Base-by-base conservation (phyloP, 768 basidiomycete genomes). In the Guyanaporus albipodus region DNA sequence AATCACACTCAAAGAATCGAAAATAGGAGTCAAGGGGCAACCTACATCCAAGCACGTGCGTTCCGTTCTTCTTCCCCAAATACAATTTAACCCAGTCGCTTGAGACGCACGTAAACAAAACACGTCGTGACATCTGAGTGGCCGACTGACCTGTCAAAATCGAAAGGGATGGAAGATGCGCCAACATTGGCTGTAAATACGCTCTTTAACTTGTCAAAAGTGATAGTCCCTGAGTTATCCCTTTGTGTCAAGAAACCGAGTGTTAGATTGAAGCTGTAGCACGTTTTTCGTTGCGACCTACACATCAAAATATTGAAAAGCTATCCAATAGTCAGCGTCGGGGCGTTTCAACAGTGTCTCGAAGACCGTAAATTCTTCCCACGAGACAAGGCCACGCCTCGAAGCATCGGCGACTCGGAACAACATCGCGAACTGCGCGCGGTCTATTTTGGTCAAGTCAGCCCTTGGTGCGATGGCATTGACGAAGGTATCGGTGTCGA, bases 41-140 rank as follows among this genome's bases (percentile, higher is more conserved):
- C 87, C 59, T 59, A 92, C 93, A 96, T 70, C 91, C 91, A 46
- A 96, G 75, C 49, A 94, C 91, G 63, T 93, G 92, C 31, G 83
- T 73, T 37, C 89, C 94, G 52, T 92, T 88, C 70, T 85, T 85
- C 73, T 91, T 90, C 49, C 96, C 96, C 33, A 98, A 76, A 68
- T 97, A 95, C 57, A 99, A 69, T 69, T 92, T 94, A 55, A 97
- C 80, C 96, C 96, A 99, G 64, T 94, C 89, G 61, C 88, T 89
- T 6, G 46, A 34, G 46, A 41, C 35, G 48, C 2, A 26, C n/a
- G 24, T 58, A 18, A 57, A 37, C 32, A 14, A 3, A 23, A 26
- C 11, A 43, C 31, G 18, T 29, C 42, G 38, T 6, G 36, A 24
- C 21, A 19, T 40, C 36, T 17, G 42, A 44, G 28, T 4, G 10